Evolutionary conservation across 805 yeast genomes (phyloP).

Genomic region (Candida yuanshanica): DNA sequence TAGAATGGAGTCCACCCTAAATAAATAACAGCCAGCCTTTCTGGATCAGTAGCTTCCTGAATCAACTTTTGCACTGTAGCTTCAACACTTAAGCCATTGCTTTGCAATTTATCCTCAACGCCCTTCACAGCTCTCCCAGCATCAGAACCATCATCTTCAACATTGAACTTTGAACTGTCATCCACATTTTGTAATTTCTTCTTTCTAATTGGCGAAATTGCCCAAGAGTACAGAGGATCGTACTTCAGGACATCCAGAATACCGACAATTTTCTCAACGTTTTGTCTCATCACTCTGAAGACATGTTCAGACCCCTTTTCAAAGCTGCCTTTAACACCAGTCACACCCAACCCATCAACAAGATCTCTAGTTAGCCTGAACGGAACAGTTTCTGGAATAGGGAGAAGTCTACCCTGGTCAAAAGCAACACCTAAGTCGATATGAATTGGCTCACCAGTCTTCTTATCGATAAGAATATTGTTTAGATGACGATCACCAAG

Average conservation of each 20-base stretch:
- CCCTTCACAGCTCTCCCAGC: conserved; percentile 73
- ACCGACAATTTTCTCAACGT: conserved; percentile 66
- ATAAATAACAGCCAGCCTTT: conserved; percentile 68
- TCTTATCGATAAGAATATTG: conserved; percentile 74
- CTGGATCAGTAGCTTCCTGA: conserved; percentile 63
- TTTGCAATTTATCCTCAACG: conserved; percentile 64
- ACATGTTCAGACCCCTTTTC: conserved; percentile 68
- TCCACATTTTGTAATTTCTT: conserved; percentile 40
- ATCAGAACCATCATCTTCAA: conserved; percentile 35
- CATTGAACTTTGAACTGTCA: conserved; percentile 2
- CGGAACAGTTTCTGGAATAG: conserved; percentile 92
- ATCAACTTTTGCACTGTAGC: conserved; percentile 80
- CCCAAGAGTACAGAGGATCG: conserved; percentile 94
- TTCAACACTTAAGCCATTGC: conserved; percentile 68
- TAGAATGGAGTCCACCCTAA: conserved; percentile 84
- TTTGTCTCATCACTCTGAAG: conserved; percentile 56
- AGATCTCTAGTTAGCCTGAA: conserved; percentile 86
- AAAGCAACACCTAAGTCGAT: conserved; percentile 96
- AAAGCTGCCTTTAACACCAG: conserved; percentile 80
- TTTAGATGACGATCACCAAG: conserved; percentile 94
- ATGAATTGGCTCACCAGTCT: conserved; percentile 90
- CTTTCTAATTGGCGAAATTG: conserved; percentile 67
- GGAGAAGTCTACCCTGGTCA: conserved; percentile 82
- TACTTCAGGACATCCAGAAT: conserved; percentile 81
- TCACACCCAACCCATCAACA: conserved; percentile 87